Evolutionary conservation across 2,329 filamentous ascomycete species (phyloP).

Genomic region (Fusarium staphyleae): DNA sequence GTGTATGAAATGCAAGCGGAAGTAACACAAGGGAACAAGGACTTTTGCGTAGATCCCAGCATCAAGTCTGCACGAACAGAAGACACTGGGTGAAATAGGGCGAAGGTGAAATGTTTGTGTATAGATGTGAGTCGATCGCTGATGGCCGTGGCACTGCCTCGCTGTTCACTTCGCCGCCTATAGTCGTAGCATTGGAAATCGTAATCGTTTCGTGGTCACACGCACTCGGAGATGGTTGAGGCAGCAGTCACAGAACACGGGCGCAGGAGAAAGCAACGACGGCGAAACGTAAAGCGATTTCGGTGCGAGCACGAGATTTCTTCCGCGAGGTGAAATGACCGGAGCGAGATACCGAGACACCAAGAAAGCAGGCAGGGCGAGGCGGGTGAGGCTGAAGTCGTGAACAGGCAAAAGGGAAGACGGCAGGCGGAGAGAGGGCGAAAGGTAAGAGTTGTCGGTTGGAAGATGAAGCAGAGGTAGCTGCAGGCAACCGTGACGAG

Average conservation of each 20-base stretch:
- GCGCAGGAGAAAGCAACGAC: conserved; percentile 21
- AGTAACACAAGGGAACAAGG: conserved; percentile 7
- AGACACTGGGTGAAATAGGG: neutral
- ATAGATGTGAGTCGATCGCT: conserved; percentile 19
- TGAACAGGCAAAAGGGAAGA: conserved; percentile 7
- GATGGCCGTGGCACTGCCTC: conserved; percentile 29
- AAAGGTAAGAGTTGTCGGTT: conserved; percentile 17
- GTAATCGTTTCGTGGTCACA: conserved; percentile 35
- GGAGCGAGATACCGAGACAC: conserved; percentile 25
- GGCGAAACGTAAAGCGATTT: conserved; percentile 12
- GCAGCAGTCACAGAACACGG: conserved; percentile 38
- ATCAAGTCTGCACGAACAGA: conserved; percentile 8
- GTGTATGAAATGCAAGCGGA: conserved; percentile 6
- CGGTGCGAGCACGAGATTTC: conserved; percentile 21
- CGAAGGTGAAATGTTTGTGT: conserved; percentile 2
- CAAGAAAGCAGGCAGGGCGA: conserved; percentile 7
- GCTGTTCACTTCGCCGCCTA: conserved; percentile 23
- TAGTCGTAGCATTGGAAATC: conserved; percentile 19
- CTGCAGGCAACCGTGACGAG: conserved; percentile 23
- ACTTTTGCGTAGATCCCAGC: conserved; percentile 12
- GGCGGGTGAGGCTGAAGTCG: conserved; percentile 3
- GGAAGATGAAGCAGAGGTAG: conserved; percentile 22
- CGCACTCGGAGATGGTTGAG: conserved; percentile 30
- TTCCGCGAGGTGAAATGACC: conserved; percentile 3
- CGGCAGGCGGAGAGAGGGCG: conserved; percentile 6